A percentile compares a stretch with the other conserved stretches of the same genome.
These are phyloP conservation scores for Suillus subalutaceus DNA, from an alignment of 768 basidiomycete genomes.

Conservation along the genomic window DNA sequence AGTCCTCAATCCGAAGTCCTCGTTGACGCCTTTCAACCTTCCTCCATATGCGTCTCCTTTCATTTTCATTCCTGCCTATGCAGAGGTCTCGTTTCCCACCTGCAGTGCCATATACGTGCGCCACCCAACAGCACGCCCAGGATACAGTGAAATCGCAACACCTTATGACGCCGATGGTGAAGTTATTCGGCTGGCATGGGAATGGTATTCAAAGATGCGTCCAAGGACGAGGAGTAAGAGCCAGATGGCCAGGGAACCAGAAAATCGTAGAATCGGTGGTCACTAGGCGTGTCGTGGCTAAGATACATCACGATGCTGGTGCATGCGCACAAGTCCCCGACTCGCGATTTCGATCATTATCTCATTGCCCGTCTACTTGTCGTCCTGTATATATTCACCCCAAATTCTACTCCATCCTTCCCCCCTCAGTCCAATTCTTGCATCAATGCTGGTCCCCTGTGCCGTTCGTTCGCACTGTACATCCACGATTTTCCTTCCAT, in stretches of 20 bases:
- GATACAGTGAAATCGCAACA: conserved; percentile 93
- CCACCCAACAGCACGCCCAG: conserved; percentile 95
- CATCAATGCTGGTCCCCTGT: too few relatives aligned
- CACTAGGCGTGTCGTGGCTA: background rate
- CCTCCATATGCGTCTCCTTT: conserved; percentile 88
- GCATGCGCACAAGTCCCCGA: too few relatives aligned
- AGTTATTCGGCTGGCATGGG: conserved; percentile 91
- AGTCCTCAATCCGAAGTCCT: conserved; percentile 15
- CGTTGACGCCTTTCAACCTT: conserved; percentile 77
- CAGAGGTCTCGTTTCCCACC: conserved; percentile 83
- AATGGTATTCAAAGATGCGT: conserved; percentile 83
- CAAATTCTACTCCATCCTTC: too few relatives aligned
- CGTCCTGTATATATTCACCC: too few relatives aligned
- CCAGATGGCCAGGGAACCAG: conserved; percentile 65
- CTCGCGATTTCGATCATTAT: too few relatives aligned
- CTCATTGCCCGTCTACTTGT: too few relatives aligned
- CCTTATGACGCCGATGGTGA: conserved; percentile 97
- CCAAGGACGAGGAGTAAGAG: conserved; percentile 67
- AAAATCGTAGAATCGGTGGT: conserved; percentile 52
- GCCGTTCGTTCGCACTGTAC: too few relatives aligned
- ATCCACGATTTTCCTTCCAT: too few relatives aligned
- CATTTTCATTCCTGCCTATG: conserved; percentile 91
- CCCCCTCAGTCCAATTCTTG: too few relatives aligned
- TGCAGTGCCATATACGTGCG: conserved; percentile 93
- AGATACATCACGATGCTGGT: too few relatives aligned